Evolutionary conservation across 257 asterid genomes (phyloP).

Genomic region (Asclepias syriaca): DNA sequence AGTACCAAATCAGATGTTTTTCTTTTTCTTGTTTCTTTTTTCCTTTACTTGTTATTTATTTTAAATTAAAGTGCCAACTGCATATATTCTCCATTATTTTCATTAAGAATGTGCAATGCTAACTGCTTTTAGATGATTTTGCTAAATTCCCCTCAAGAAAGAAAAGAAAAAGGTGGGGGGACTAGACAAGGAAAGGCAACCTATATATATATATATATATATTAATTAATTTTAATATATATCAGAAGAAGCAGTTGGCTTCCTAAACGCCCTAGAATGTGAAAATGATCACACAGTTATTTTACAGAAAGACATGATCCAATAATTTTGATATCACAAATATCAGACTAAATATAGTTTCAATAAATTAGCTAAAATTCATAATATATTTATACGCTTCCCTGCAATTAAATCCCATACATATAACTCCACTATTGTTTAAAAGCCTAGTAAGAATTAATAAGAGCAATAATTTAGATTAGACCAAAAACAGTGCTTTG

Average conservation of each 20-base stretch:
- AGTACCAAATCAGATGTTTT: constrained; percentile 16
- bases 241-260: background rate
- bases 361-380: background rate
- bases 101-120: background rate
- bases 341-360: background rate
- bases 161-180: no score
- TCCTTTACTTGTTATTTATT: background rate
- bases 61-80: background rate
- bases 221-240: no score
- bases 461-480: background rate
- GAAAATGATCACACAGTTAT: background rate
- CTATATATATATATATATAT: no score
- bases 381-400: background rate
- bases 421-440: background rate
- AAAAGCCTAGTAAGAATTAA: background rate
- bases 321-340: background rate
- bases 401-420: background rate
- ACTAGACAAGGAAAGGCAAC: background rate
- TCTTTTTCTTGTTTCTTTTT: no score
- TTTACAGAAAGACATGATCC: background rate
- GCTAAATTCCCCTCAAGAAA: background rate
- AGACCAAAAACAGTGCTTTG: background rate
- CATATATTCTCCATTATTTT: background rate
- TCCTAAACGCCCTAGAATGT: background rate
- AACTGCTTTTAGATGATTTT: background rate